phyloP scores from a whole-genome alignment of 495 filamentous ascomycete species.

The Aspergillus biplanus region DNA sequence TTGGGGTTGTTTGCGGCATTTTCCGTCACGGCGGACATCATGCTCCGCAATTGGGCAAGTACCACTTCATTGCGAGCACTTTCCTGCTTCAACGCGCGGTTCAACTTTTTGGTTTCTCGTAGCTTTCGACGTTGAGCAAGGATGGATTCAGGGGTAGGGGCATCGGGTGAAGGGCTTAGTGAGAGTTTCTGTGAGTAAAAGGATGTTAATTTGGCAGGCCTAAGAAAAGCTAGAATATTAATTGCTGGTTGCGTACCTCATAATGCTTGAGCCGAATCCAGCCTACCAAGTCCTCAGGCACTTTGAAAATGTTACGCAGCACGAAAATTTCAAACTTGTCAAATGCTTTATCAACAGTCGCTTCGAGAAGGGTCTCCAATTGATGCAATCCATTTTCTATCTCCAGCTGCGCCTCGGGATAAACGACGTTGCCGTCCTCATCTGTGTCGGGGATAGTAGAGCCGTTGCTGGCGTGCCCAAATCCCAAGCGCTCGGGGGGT shows the following conservation, averaged over 20 bases:
- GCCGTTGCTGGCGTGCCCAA: slow-evolving; percentile 51
- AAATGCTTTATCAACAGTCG: slow-evolving; percentile 76
- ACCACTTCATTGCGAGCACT: slow-evolving; percentile 74
- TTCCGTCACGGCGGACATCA: slow-evolving; percentile 46
- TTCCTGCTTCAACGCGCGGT: slow-evolving; percentile 73
- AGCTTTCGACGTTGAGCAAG: slow-evolving; percentile 73
- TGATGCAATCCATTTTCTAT: slow-evolving; percentile 90
- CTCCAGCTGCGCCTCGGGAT: slow-evolving; percentile 70
- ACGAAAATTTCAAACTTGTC: slow-evolving; percentile 83
- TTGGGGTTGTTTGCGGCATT: slow-evolving; percentile 33
- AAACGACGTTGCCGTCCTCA: slow-evolving; percentile 55
- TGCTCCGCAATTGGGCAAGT: slow-evolving; percentile 63
- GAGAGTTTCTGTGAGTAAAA: slow-evolving; percentile 38
- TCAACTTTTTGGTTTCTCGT: slow-evolving; percentile 79
- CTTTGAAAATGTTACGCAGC: slow-evolving; percentile 83
- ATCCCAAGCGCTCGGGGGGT: slow-evolving; percentile 75
- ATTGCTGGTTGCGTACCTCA: slow-evolving; percentile 56
- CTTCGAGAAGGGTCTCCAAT: slow-evolving; percentile 90
- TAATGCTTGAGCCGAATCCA: slow-evolving; percentile 89
- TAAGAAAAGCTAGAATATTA: neutral
- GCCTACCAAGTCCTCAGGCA: slow-evolving; percentile 69
- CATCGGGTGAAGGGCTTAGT: slow-evolving; percentile 36
- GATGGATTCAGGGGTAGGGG: slow-evolving; percentile 66
- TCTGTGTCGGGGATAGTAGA: slow-evolving; percentile 56
- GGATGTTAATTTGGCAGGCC: neutral